Evolutionary conservation across 1,139 yeast genomes (phyloP).

Genomic region (Trichomonascaceae sp.): DNA sequence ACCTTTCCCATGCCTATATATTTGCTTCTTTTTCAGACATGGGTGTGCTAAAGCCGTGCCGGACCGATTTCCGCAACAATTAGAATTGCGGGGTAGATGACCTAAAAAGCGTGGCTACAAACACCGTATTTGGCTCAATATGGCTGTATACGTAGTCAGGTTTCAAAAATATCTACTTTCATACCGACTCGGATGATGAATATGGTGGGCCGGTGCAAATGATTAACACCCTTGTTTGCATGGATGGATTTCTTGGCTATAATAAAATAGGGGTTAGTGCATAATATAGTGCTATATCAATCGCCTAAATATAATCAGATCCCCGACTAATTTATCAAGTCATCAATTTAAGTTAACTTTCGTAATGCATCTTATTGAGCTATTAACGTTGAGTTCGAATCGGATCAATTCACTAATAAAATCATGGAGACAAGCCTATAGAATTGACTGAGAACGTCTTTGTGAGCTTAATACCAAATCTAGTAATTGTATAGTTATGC

Average conservation of each 20-base stretch:
- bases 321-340: not conserved
- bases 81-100: not conserved
- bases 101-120: not conserved
- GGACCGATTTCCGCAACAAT: not conserved
- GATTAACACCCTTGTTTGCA: not conserved
- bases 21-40: not conserved
- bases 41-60: not conserved
- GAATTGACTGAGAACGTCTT: too few relatives aligned
- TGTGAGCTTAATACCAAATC: not conserved
- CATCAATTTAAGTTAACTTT: not conserved
- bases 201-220: not conserved
- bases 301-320: not conserved
- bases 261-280: not conserved
- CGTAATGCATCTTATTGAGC: not conserved
- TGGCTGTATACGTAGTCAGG: not conserved
- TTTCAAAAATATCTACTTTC: not conserved
- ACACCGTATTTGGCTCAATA: not conserved
- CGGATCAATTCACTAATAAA: not conserved
- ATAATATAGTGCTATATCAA: not conserved
- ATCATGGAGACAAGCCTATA: too few relatives aligned
- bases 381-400: not conserved
- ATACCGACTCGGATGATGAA: not conserved
- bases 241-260: not conserved
- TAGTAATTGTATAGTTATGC: not conserved
- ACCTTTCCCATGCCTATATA: not conserved